Conservation (phyloP, 129 eudicot genomes). For the Oenanthe sinensis region DNA sequence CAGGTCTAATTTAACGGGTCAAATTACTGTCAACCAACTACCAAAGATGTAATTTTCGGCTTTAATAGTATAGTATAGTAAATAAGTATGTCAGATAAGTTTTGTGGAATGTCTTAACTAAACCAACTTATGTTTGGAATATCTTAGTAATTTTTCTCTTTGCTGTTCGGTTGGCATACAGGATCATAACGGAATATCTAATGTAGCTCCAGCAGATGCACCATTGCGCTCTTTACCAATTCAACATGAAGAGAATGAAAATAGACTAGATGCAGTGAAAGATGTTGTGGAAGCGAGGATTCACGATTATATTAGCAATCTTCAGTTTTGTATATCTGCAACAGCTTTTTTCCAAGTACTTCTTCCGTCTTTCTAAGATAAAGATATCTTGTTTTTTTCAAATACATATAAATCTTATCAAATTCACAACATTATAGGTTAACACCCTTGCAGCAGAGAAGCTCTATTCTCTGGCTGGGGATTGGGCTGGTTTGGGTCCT, state of each 20-base stretch:
- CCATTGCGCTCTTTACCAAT: slow-evolving; percentile 58
- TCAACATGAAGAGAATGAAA: slow-evolving; percentile 20
- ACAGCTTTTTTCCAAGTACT: slow-evolving; percentile 91
- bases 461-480: slow-evolving; percentile 88
- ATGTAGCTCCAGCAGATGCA: slow-evolving; percentile 90
- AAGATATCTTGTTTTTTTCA: neutral
- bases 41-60: neutral
- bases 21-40: neutral
- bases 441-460: slow-evolving; percentile 96
- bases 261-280: slow-evolving; percentile 17
- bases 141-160: neutral
- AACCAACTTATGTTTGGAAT: neutral
- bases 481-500: slow-evolving; percentile 89
- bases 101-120: neutral
- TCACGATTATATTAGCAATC: slow-evolving; percentile 78
- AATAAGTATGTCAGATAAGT: neutral
- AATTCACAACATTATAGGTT: slow-evolving; percentile 44
- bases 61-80: no score
- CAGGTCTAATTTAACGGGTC: neutral
- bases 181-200: slow-evolving; percentile 96
- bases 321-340: slow-evolving; percentile 76
- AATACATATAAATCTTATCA: neutral
- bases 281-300: slow-evolving; percentile 56
- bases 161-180: slow-evolving; percentile 16
- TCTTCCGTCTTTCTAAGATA: neutral